Evolutionary conservation across 306 rosid genomes (phyloP).

Genomic region (Luffa acutangula): DNA sequence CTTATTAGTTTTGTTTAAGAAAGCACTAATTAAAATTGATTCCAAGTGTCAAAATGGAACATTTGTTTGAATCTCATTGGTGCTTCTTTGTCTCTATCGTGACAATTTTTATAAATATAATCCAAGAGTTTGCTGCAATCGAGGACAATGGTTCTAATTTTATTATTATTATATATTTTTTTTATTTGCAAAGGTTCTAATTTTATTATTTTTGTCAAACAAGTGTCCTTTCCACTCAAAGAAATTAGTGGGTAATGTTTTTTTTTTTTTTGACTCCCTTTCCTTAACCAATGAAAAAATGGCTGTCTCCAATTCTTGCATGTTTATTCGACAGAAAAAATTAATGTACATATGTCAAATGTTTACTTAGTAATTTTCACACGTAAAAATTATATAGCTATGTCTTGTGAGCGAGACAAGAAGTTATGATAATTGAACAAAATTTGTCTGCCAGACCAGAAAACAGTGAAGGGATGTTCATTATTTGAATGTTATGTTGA

Average conservation of each 20-base stretch:
- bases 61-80: neutral
- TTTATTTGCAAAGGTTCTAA: too few relatives aligned
- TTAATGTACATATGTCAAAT: neutral
- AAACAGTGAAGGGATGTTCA: neutral
- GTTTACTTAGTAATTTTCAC: neutral
- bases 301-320: neutral
- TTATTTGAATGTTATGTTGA: neutral
- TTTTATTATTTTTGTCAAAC: neutral
- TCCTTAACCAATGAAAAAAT: neutral
- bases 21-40: neutral
- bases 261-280: neutral
- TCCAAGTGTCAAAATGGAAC: neutral
- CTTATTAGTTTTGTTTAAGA: neutral
- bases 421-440: neutral
- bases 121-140: neutral
- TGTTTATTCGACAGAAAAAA: neutral
- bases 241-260: neutral
- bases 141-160: neutral
- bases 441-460: neutral
- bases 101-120: neutral
- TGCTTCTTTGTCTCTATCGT: neutral
- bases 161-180: neutral
- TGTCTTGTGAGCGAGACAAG: neutral
- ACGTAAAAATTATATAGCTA: neutral
- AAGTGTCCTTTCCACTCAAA: constrained; percentile 3